Base-by-base conservation (phyloP, 768 basidiomycete genomes). In the Mycena chlorophos region DNA sequence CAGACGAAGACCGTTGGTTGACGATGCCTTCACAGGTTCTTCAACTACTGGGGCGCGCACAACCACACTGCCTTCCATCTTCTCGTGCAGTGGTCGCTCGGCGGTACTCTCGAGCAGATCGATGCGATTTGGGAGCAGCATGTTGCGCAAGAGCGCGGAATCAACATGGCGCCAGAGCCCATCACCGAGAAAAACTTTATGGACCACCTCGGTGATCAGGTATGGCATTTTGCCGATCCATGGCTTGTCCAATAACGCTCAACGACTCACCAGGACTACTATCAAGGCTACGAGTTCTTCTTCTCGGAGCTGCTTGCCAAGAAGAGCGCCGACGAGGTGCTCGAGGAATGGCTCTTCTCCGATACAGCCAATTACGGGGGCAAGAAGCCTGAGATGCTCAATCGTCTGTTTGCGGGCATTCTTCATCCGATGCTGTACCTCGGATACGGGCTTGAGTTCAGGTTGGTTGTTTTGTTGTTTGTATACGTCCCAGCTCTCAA, bases 351-450 rank as follows among this genome's bases (percentile, higher is more conserved):
- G 56, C 38, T 57, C 30, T 57, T 57, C 23, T 45, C 50, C 19
- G 26, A 22, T 27, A 45, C 42, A 51, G 50, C 43, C 25, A 57
- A 57, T 48, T 52, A 28, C 25, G 54, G 40, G 10, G 48, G 28
- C 10, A 26, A 28, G 27, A 4, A 49, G 30, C 5, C n/a, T 1
- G 58, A 63, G 43, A 71, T 72, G 71, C 55, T 74, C 39, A 67
- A 68, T 42, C 75, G 86, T 13, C 76, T 83, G 63, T 22, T 83
- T 10, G 77, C 71, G 0, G 80, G 80, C 1, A 60, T 85, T 2
- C n/a, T 87, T 3, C 86, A 87, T 55, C 84, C 86, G 0, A 62
- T 85, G 38, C 87, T 87, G 37, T 83, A 87, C 52, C 63, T 68
- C 2, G 84, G 81, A 22, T 82, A 81, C 61, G 86, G 85, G 0